phyloP scores from a whole-genome alignment of 495 filamentous ascomycete species.

The Geopyxis carbonaria region DNA sequence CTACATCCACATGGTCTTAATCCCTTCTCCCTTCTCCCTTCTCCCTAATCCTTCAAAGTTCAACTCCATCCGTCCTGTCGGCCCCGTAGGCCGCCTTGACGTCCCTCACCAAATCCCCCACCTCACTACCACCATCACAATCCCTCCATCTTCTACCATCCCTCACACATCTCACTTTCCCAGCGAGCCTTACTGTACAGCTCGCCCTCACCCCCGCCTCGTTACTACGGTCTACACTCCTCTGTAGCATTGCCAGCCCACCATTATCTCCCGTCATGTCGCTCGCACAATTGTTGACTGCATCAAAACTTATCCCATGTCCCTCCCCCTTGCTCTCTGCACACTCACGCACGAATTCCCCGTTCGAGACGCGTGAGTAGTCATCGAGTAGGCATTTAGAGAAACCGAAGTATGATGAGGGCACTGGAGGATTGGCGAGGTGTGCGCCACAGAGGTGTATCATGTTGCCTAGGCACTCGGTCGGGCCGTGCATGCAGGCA shows the following conservation, averaged over 20 bases:
- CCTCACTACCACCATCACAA: constrained; percentile 50
- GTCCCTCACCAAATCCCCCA: constrained; percentile 56
- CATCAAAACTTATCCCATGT: constrained; percentile 64
- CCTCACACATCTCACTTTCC: constrained; percentile 63
- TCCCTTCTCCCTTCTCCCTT: too few relatives aligned
- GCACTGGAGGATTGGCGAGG: constrained; percentile 35
- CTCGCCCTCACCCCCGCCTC: constrained; percentile 55
- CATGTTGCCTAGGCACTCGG: constrained; percentile 88
- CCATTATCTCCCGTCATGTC: constrained; percentile 44
- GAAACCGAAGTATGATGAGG: constrained; percentile 69
- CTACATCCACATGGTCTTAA: too few relatives aligned
- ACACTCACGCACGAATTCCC: constrained; percentile 60
- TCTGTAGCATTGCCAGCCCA: constrained; percentile 48
- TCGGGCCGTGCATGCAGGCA: constrained; percentile 71
- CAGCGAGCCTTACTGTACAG: constrained; percentile 72
- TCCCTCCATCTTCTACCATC: constrained; percentile 69
- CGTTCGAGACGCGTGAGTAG: constrained; percentile 57
- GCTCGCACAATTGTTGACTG: constrained; percentile 57
- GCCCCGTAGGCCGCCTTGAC: constrained; percentile 51
- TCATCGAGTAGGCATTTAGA: constrained; percentile 65
- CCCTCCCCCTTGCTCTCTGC: constrained; percentile 57
- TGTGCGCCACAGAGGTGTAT: constrained; percentile 76
- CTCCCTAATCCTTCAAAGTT: too few relatives aligned
- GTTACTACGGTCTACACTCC: constrained; percentile 55
- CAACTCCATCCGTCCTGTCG: too few relatives aligned